Percentiles rank a stretch among this genome's conserved stretches.
These are phyloP conservation scores for Colletotrichum noveboracense DNA, from an alignment of 2,329 filamentous ascomycete genomes.

Conservation along the genomic window DNA sequence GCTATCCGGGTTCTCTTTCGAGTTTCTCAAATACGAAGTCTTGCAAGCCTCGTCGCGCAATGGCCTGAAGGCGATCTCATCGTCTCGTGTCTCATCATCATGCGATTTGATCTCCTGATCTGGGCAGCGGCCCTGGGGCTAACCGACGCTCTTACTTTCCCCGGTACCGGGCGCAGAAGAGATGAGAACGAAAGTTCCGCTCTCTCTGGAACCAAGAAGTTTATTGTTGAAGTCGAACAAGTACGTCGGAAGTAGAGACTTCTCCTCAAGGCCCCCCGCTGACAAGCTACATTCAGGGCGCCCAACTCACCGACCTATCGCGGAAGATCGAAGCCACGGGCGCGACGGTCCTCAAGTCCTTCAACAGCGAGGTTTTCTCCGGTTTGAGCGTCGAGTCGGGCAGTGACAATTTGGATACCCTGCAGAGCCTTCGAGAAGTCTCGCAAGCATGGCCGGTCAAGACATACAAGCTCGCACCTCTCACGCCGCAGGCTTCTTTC, in stretches of 20 bases:
- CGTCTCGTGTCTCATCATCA: neutral
- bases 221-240: constrained; percentile 25
- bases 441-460: constrained; percentile 28
- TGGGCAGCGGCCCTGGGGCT: neutral
- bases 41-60: neutral
- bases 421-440: constrained; percentile 24
- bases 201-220: constrained; percentile 6
- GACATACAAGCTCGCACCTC: constrained; percentile 23
- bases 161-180: neutral
- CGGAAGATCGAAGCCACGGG: constrained; percentile 19
- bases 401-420: constrained; percentile 36
- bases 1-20: constrained; percentile 1
- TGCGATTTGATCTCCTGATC: neutral
- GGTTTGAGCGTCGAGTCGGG: constrained; percentile 37
- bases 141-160: neutral
- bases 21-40: neutral
- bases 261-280: neutral
- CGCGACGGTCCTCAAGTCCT: constrained; percentile 22
- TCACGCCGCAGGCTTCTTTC: constrained; percentile 10
- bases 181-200: neutral
- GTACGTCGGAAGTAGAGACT: neutral
- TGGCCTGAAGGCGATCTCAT: neutral
- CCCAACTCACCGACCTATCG: constrained; percentile 10
- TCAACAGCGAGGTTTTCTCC: constrained; percentile 34
- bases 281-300: neutral